Percentiles rank a stretch among this genome's conserved stretches.
These are phyloP conservation scores for Phylloporus sp. DNA, from an alignment of 768 basidiomycete genomes.

Conservation along the genomic window DNA sequence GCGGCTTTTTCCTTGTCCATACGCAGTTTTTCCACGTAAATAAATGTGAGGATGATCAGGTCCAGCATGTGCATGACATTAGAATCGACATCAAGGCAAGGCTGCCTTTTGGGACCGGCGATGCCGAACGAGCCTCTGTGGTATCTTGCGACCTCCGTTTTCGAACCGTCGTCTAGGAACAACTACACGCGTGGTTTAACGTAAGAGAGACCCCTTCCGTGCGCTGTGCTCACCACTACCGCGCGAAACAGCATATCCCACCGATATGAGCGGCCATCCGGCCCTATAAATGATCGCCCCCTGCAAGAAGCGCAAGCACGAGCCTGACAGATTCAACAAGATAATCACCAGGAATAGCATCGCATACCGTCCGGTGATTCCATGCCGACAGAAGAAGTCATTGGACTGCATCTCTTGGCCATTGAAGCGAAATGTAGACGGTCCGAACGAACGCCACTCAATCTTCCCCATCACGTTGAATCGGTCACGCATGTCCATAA, in stretches of 20 bases:
- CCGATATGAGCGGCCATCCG: conserved; percentile 28
- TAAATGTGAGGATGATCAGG: conserved; percentile 21
- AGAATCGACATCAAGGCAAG: conserved; percentile 15
- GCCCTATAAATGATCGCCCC: conserved; percentile 26
- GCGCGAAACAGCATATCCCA: conserved; percentile 23
- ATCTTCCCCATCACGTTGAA: conserved; percentile 32
- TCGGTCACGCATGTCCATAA: conserved; percentile 20
- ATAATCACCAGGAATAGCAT: neutral
- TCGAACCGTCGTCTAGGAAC: conserved; percentile 11
- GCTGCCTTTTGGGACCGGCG: conserved; percentile 8
- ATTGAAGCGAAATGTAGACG: conserved; percentile 27
- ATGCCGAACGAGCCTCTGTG: conserved; percentile 16
- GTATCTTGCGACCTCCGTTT: conserved; percentile 14
- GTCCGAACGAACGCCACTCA: conserved; percentile 24
- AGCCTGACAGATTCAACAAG: neutral
- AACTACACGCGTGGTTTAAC: conserved; percentile 4
- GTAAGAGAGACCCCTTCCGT: neutral
- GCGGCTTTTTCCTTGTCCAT: conserved; percentile 9
- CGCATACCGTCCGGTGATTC: conserved; percentile 15
- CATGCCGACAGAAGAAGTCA: conserved; percentile 18
- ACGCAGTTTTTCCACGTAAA: conserved; percentile 25
- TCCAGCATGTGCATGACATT: conserved; percentile 21
- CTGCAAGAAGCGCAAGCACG: neutral
- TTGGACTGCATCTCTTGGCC: conserved; percentile 24
- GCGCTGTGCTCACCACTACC: conserved; percentile 7